These are phyloP conservation scores for Fraxinus sp. DNA, from an alignment of 305 asterid genomes.

Conservation along the genomic window DNA sequence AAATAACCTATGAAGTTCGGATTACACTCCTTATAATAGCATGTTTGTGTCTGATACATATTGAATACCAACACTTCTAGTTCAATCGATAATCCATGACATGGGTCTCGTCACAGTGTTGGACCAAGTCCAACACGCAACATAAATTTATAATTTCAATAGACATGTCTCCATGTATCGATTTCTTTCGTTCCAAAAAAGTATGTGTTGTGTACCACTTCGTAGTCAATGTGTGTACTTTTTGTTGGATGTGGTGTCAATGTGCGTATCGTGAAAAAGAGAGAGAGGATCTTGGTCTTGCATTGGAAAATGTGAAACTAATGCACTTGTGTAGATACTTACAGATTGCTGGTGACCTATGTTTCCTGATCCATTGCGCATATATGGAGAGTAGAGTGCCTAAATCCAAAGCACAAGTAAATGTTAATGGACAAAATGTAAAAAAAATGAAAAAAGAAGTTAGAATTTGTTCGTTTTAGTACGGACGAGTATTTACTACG, in stretches of 20 bases:
- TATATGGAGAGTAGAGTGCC: slow-evolving; percentile 58
- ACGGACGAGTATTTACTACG: neutral
- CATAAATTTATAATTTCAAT: neutral
- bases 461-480: neutral
- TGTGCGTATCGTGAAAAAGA: slow-evolving; percentile 18
- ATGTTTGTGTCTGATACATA: neutral
- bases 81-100: neutral
- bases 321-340: slow-evolving; percentile 18
- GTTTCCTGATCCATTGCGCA: slow-evolving; percentile 42
- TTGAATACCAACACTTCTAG: neutral
- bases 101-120: neutral
- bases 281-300: slow-evolving; percentile 26
- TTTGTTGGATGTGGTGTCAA: neutral
- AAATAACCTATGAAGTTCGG: neutral
- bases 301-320: slow-evolving; percentile 40
- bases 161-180: neutral
- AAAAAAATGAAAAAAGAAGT: neutral
- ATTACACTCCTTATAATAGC: neutral
- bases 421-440: neutral
- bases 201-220: neutral
- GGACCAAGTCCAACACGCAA: neutral
- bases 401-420: slow-evolving; percentile 15
- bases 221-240: neutral
- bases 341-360: slow-evolving; percentile 43
- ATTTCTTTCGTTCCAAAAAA: neutral